Evolutionary conservation across 1,284 basidiomycete species (phyloP).

Genomic region (Fomitopsis schrenkii): DNA sequence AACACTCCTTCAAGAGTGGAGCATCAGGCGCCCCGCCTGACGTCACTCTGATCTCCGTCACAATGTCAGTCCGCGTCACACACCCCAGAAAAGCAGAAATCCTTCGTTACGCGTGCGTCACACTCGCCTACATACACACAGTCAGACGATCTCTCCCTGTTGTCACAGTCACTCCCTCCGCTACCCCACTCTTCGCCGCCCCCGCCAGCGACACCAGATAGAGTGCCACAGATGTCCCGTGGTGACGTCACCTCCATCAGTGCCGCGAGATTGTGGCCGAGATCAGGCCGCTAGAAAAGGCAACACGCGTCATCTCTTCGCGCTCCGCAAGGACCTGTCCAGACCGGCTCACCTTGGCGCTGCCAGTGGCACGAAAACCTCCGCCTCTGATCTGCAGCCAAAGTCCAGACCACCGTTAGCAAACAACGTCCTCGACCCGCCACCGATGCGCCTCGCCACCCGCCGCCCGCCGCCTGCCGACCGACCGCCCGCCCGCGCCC

Average conservation of each 20-base stretch:
- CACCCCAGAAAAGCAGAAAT: not conserved
- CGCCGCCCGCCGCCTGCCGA: not conserved
- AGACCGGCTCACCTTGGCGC: slow-evolving; percentile 59
- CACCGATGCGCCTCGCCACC: not conserved
- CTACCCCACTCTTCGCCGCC: not conserved
- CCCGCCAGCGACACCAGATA: not conserved
- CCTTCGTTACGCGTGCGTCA: not conserved
- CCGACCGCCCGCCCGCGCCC: not conserved
- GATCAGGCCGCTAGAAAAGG: slow-evolving; percentile 21
- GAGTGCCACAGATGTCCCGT: not conserved
- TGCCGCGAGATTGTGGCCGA: slow-evolving; percentile 23
- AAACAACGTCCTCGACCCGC: not conserved
- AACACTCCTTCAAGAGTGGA: not conserved
- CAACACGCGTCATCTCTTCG: slow-evolving; percentile 22
- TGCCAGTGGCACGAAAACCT: slow-evolving; percentile 79
- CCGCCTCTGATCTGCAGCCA: slow-evolving; percentile 55
- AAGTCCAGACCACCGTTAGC: not conserved
- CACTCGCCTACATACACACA: not conserved
- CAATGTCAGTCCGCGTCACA: not conserved
- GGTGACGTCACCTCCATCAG: slow-evolving; percentile 12
- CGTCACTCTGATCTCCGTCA: slow-evolving; percentile 3
- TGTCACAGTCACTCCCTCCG: not conserved
- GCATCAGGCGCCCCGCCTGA: not conserved
- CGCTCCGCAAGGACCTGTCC: slow-evolving; percentile 5
- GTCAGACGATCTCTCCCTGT: not conserved